Evolutionary conservation across 176 grass and related monocot genomes (phyloP), one percentile per base, ranked within the genome.

Genomic region (Bonia amplexicaulis): DNA sequence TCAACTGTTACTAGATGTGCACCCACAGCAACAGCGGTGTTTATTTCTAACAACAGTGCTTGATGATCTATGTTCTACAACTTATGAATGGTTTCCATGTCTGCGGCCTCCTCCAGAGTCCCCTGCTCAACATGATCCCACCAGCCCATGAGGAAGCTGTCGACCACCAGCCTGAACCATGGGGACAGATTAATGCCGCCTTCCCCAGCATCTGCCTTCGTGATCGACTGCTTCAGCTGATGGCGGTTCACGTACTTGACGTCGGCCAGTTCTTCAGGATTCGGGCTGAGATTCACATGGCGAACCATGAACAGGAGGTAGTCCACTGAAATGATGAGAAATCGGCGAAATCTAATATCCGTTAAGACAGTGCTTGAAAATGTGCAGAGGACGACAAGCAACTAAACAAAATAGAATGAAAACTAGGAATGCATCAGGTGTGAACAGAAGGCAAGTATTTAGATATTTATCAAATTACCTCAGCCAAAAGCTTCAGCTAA

Each of bases 141-240:
- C 96, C 96, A 99, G 29, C 73, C 66, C 90, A 94, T 91, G 0
- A 99, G 90, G 27, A 99, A 96, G 90, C 94, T 94, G 60, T 96
- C 91, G 2, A 94, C 93, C 25, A 94, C 96, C 74, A 99, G 77
- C 88, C 93, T 92, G 69, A 99, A 99, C 96, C 96, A 99, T 25
- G 93, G 96, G 52, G 96, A 92, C 26, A 96, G 78, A 74, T 94
- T 94, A 25, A 99, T 63, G 26, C 88, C 88, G 3, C 75, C 96
- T 63, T 94, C 93, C 77, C 90, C 91, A 0, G 84, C 85, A 35
- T 96, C 91, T 13, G 96, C 96, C 70, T 92, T 96, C 88, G 63
- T 86, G 26, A 94, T 29, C 44, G 96, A 55, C 84, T 88, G 87
- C 78, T 92, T 96, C 85, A 96, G 45, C 67, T 95, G 88, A 14